phyloP scores from a whole-genome alignment of 2,329 filamentous ascomycete species.

The Talaromyces sp. region DNA sequence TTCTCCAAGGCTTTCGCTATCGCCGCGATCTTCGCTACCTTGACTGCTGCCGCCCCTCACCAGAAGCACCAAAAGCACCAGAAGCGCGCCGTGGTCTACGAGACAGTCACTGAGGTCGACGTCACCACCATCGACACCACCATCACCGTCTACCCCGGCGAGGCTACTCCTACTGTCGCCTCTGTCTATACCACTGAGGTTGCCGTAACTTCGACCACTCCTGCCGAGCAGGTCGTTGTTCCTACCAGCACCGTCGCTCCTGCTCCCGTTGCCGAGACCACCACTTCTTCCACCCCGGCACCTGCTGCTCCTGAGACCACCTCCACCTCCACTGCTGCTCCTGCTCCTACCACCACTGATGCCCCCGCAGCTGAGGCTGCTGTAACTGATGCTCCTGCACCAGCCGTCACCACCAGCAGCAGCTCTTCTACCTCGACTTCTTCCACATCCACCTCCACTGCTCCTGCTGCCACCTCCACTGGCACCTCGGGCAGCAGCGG shows the following conservation, averaged over 20 bases:
- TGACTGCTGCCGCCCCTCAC: slow-evolving; percentile 31
- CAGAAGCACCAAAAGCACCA: slow-evolving; percentile 36
- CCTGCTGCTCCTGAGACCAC: slow-evolving; percentile 19
- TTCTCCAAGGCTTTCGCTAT: slow-evolving; percentile 37
- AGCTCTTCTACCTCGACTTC: background rate
- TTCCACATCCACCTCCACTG: slow-evolving; percentile 15
- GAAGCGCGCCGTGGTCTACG: slow-evolving; percentile 47
- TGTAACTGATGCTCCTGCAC: background rate
- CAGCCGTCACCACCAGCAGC: background rate
- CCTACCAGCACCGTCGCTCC: slow-evolving; percentile 8
- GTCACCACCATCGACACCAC: slow-evolving; percentile 50
- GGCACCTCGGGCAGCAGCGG: background rate
- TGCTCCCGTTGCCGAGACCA: slow-evolving; percentile 15
- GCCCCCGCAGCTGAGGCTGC: background rate
- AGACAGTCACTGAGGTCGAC: slow-evolving; percentile 48
- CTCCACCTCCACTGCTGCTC: slow-evolving; percentile 20
- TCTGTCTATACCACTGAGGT: slow-evolving; percentile 16
- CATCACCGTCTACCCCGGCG: slow-evolving; percentile 45
- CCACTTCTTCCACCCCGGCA: background rate
- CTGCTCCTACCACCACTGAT: slow-evolving; percentile 18
- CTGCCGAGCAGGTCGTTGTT: background rate
- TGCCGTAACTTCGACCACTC: slow-evolving; percentile 5
- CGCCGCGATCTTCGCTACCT: slow-evolving; percentile 33
- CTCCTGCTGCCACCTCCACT: slow-evolving; percentile 20
- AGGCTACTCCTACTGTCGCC: slow-evolving; percentile 19